A percentile compares a stretch with the other conserved stretches of the same genome.
Conservation (phyloP, 805 yeast genomes). For the Candida chauliodis region DNA sequence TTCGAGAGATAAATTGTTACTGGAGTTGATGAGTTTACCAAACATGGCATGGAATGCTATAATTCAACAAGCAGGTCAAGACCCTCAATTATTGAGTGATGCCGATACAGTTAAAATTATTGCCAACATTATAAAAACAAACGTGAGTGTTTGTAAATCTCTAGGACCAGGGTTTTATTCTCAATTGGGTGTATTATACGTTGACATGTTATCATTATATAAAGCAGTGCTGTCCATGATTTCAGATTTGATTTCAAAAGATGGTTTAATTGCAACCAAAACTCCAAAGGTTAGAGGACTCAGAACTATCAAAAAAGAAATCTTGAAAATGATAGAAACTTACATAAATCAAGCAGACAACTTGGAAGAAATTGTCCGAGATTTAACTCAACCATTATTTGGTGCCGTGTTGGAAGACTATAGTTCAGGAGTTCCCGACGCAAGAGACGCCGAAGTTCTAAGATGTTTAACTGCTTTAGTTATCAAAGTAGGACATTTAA, state of each 20-base stretch:
- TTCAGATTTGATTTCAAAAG: slow-evolving; percentile 70
- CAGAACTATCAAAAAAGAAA: slow-evolving; percentile 94
- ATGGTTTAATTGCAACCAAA: slow-evolving; percentile 87
- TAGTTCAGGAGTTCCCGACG: slow-evolving; percentile 84
- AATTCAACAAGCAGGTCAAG: slow-evolving; percentile 77
- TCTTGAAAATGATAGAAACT: slow-evolving; percentile 81
- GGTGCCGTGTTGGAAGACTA: slow-evolving; percentile 88
- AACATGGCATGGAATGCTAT: slow-evolving; percentile 93
- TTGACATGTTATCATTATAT: slow-evolving; percentile 86
- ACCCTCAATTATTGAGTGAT: slow-evolving; percentile 73
- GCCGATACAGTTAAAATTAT: slow-evolving; percentile 87
- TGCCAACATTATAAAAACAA: slow-evolving; percentile 91
- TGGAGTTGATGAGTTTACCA: slow-evolving; percentile 84
- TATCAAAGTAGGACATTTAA: slow-evolving; percentile 77
- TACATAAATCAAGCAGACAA: slow-evolving; percentile 86
- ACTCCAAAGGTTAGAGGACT: slow-evolving; percentile 93
- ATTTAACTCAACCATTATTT: slow-evolving; percentile 78
- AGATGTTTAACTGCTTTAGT: slow-evolving; percentile 92
- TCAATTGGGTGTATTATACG: slow-evolving; percentile 82
- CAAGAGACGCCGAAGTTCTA: slow-evolving; percentile 96
- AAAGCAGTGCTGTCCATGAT: slow-evolving; percentile 86
- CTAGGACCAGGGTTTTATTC: slow-evolving; percentile 88
- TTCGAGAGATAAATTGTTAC: slow-evolving; percentile 65
- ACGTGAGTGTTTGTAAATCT: slow-evolving; percentile 91
- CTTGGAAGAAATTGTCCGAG: slow-evolving; percentile 76